These are phyloP conservation scores for Senna siamea DNA, from an alignment of 306 rosid species.

Conservation along the genomic window DNA sequence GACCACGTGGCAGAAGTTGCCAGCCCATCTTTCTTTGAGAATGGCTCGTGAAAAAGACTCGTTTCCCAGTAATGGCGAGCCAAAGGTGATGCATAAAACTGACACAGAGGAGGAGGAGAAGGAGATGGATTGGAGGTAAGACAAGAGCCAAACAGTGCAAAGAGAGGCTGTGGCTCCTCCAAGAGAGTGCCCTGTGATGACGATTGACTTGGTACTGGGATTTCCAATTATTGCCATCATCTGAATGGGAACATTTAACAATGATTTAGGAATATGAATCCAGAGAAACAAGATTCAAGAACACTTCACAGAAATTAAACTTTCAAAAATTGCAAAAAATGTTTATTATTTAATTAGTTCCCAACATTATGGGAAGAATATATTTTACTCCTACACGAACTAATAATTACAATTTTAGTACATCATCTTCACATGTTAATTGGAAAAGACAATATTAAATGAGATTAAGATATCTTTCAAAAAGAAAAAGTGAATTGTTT, in stretches of 20 bases:
- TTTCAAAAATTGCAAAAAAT: neutral
- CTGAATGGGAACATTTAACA: constrained; percentile 43
- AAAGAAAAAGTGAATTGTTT: too few species aligned
- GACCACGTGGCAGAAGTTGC: constrained; percentile 70
- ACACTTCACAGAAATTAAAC: neutral
- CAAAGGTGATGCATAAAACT: constrained; percentile 76
- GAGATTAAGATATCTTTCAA: too few species aligned
- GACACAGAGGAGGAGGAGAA: constrained; percentile 41
- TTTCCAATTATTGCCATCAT: constrained; percentile 43
- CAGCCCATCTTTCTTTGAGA: constrained; percentile 72
- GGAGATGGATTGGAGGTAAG: constrained; percentile 46
- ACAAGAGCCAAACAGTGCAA: constrained; percentile 72
- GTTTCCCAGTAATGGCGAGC: constrained; percentile 80
- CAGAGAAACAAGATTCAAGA: neutral
- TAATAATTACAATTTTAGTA: too few species aligned
- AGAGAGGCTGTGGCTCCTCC: constrained; percentile 80
- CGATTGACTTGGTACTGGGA: constrained; percentile 57
- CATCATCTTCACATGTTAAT: too few species aligned
- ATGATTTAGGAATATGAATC: constrained; percentile 4
- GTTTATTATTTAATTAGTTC: neutral
- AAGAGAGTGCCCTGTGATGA: constrained; percentile 79
- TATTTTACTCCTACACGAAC: too few species aligned
- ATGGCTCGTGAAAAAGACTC: constrained; percentile 61
- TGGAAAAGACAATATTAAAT: too few species aligned
- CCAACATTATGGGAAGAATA: too few species aligned